Evolutionary conservation across 371 early-diverging fungal species (phyloP).

Genomic region (Mortierella sp.): DNA sequence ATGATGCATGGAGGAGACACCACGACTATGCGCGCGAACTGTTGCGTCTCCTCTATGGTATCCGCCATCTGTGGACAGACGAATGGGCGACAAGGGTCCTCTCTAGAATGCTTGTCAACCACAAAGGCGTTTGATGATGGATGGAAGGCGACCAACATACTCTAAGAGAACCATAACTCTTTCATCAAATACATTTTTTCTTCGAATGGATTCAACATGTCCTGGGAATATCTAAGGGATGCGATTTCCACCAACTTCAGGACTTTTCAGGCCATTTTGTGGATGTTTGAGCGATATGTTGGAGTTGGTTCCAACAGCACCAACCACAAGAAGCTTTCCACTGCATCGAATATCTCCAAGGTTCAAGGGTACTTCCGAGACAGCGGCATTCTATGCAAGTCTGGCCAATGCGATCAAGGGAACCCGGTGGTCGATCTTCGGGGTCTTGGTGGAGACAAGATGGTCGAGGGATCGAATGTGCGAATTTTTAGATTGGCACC

Average conservation of each 20-base stretch:
- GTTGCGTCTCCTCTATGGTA: conserved; percentile 26
- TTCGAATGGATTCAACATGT: conserved; percentile 25
- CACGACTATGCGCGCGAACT: conserved; percentile 28
- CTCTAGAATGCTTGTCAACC: conserved; percentile 22
- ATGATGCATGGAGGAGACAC: conserved; percentile 35
- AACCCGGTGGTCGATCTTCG: too few relatives aligned
- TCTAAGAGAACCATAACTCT: conserved; percentile 32
- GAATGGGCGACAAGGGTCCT: conserved; percentile 20
- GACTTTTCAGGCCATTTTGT: conserved; percentile 20
- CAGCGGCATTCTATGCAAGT: too few relatives aligned
- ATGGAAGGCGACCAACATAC: conserved; percentile 27
- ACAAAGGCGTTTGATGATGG: conserved; percentile 15
- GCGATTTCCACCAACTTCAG: conserved; percentile 33
- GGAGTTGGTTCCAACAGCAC: conserved; percentile 28
- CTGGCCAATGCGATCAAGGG: too few relatives aligned
- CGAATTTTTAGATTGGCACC: too few relatives aligned
- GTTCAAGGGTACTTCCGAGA: conserved; percentile 14
- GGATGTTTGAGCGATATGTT: conserved; percentile 27
- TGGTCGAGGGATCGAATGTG: too few relatives aligned
- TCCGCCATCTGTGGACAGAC: conserved; percentile 25
- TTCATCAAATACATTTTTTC: conserved; percentile 30
- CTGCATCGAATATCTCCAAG: conserved; percentile 18
- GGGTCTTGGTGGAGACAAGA: too few relatives aligned
- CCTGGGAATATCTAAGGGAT: conserved; percentile 27
- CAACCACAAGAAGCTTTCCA: conserved; percentile 21